Conservation (phyloP, 202 grass and related monocot species). For the Brachypodium distachyon region DNA sequence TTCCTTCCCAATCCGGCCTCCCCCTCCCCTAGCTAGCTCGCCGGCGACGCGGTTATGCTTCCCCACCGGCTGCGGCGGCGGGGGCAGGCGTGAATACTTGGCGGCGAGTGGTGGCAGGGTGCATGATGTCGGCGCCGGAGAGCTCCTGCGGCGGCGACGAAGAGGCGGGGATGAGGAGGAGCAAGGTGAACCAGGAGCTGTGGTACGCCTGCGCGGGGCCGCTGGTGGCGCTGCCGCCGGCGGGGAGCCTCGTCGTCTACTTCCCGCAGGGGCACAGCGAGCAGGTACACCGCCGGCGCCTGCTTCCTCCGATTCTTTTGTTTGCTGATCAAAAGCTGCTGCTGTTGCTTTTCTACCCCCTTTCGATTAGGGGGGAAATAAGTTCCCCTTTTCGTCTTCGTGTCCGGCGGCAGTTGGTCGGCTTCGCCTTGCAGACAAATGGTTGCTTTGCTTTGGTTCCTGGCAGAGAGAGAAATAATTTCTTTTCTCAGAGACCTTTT, state of each 20-base stretch:
- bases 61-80: not conserved
- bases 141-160: constrained; percentile 18
- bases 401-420: too few species aligned
- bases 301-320: not conserved
- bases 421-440: not conserved
- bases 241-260: constrained; percentile 77
- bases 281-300: constrained; percentile 31
- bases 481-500: not conserved
- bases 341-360: not conserved
- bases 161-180: not conserved
- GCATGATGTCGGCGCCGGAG: constrained; percentile 16
- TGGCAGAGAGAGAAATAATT: not conserved
- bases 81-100: not conserved
- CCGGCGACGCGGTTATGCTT: constrained; percentile 25
- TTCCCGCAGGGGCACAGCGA: constrained; percentile 91
- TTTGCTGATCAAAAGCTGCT: constrained; percentile 31
- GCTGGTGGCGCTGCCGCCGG: constrained; percentile 60
- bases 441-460: not conserved
- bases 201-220: constrained; percentile 84
- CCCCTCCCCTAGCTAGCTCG: constrained; percentile 3
- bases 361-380: not conserved
- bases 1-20: too few species aligned
- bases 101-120: not conserved
- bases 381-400: not conserved
- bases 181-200: constrained; percentile 59